Conservation (phyloP, 768 basidiomycete genomes). For the Thelephora aurantiotincta region DNA sequence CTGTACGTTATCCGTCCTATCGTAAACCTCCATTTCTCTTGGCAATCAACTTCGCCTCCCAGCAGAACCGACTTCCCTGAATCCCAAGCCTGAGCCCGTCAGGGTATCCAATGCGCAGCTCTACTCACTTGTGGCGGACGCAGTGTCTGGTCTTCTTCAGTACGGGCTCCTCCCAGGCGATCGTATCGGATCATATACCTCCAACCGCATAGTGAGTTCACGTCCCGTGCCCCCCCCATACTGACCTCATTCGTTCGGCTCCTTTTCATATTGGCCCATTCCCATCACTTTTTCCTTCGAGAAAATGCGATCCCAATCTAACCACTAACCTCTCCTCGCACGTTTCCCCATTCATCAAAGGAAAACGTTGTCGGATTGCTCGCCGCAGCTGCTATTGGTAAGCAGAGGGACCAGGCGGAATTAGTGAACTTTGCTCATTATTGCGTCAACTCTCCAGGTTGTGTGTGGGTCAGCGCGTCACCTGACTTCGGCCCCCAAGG, state of each 20-base stretch:
- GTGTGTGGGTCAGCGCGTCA: slow-evolving; percentile 75
- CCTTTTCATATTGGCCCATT: slow-evolving; percentile 6
- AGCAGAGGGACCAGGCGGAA: background rate
- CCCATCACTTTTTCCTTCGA: background rate
- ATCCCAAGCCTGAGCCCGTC: slow-evolving; percentile 28
- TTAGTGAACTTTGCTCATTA: background rate
- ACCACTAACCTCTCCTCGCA: background rate
- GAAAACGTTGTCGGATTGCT: slow-evolving; percentile 58
- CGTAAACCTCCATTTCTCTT: slow-evolving; percentile 6
- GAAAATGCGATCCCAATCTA: background rate
- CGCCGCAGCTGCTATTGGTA: slow-evolving; percentile 50
- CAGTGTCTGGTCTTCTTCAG: slow-evolving; percentile 40
- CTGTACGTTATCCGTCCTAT: slow-evolving; percentile 31
- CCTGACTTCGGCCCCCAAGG: slow-evolving; percentile 75
- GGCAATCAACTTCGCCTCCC: slow-evolving; percentile 2
- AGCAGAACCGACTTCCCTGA: slow-evolving; percentile 50
- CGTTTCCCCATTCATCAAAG: slow-evolving; percentile 19
- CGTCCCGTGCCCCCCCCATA: background rate
- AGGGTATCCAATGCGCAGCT: slow-evolving; percentile 42
- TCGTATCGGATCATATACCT: slow-evolving; percentile 64
- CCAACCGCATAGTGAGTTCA: slow-evolving; percentile 57
- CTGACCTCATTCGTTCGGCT: slow-evolving; percentile 5
- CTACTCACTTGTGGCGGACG: slow-evolving; percentile 37
- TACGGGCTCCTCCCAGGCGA: slow-evolving; percentile 48
- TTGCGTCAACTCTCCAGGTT: slow-evolving; percentile 20